Conservation (phyloP, 2,329 filamentous ascomycete genomes). For the Dactylella cylindrospora region DNA sequence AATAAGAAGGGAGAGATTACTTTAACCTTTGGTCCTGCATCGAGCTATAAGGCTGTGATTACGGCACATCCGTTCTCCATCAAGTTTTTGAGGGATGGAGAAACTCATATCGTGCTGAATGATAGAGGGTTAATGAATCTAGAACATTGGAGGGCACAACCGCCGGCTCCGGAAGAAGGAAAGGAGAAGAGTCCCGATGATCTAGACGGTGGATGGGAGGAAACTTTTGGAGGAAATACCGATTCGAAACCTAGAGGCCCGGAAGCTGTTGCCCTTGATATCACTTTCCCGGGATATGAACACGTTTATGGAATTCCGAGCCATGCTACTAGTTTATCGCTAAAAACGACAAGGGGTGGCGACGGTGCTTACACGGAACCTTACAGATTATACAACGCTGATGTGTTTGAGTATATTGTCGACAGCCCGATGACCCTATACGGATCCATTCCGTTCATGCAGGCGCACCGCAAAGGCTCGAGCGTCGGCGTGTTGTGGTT, state of each 20-base stretch:
- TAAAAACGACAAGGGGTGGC: slow-evolving; percentile 87
- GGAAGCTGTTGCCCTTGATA: slow-evolving; percentile 86
- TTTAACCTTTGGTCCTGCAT: slow-evolving; percentile 64
- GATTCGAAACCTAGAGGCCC: slow-evolving; percentile 90
- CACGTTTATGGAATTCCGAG: slow-evolving; percentile 94
- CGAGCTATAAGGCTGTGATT: slow-evolving; percentile 82
- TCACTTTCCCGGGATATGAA: slow-evolving; percentile 86
- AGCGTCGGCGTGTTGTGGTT: slow-evolving; percentile 97
- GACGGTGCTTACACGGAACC: slow-evolving; percentile 83
- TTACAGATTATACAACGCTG: slow-evolving; percentile 91
- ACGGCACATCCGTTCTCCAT: slow-evolving; percentile 79
- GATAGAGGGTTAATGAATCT: slow-evolving; percentile 86
- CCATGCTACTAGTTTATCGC: slow-evolving; percentile 81
- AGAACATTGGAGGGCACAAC: slow-evolving; percentile 84
- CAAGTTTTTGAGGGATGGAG: slow-evolving; percentile 81
- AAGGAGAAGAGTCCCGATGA: slow-evolving; percentile 54
- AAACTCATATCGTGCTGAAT: slow-evolving; percentile 83
- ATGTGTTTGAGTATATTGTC: slow-evolving; percentile 96
- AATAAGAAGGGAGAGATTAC: slow-evolving; percentile 65
- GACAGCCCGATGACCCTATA: slow-evolving; percentile 99
- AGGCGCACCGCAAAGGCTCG: slow-evolving; percentile 89
- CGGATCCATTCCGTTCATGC: slow-evolving; percentile 96
- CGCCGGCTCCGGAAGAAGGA: slow-evolving; percentile 59
- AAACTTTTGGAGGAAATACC: slow-evolving; percentile 90
- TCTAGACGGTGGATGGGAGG: slow-evolving; percentile 87